A percentile compares a stretch with the other conserved stretches of the same genome.
These are phyloP conservation scores for Cucurbita pepo DNA, from an alignment of 306 rosid species.

Conservation along the genomic window DNA sequence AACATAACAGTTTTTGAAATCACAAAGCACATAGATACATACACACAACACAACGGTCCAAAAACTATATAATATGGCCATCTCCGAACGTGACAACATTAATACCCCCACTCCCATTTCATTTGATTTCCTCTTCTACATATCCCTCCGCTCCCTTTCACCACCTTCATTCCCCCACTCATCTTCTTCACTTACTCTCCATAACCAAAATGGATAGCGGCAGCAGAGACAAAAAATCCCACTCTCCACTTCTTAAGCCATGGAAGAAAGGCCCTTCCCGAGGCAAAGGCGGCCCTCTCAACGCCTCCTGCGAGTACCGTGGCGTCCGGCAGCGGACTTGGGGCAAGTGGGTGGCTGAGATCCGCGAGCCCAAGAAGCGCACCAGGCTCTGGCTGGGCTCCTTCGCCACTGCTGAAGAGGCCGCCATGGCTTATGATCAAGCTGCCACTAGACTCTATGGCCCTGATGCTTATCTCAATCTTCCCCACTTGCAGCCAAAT, in stretches of 20 bases:
- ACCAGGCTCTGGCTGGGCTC: slow-evolving; percentile 95
- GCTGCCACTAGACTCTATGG: slow-evolving; percentile 93
- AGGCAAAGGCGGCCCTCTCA: slow-evolving; percentile 95
- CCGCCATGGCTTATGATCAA: slow-evolving; percentile 93
- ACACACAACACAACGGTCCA: slow-evolving; percentile 30
- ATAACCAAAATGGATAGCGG: slow-evolving; percentile 37
- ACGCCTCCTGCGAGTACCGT: slow-evolving; percentile 71
- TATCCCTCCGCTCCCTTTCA: not conserved
- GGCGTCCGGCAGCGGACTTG: slow-evolving; percentile 93
- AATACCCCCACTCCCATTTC: slow-evolving; percentile 18
- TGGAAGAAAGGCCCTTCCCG: slow-evolving; percentile 96
- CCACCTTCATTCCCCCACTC: not conserved
- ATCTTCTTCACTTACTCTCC: not conserved
- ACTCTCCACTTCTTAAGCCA: slow-evolving; percentile 49
- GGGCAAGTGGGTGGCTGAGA: slow-evolving; percentile 99
- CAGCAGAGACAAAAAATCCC: slow-evolving; percentile 9
- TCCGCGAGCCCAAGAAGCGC: slow-evolving; percentile 92
- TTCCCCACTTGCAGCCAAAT: slow-evolving; percentile 42
- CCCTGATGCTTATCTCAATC: slow-evolving; percentile 84
- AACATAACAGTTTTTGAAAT: not conserved
- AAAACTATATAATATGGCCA: not conserved
- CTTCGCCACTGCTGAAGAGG: slow-evolving; percentile 88
- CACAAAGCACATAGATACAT: not conserved
- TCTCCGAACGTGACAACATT: slow-evolving; percentile 74
- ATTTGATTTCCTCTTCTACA: not conserved